Percentiles rank a stretch among this genome's conserved stretches.
Conservation (phyloP, 306 rosid species). For the Lagenaria siceraria region DNA sequence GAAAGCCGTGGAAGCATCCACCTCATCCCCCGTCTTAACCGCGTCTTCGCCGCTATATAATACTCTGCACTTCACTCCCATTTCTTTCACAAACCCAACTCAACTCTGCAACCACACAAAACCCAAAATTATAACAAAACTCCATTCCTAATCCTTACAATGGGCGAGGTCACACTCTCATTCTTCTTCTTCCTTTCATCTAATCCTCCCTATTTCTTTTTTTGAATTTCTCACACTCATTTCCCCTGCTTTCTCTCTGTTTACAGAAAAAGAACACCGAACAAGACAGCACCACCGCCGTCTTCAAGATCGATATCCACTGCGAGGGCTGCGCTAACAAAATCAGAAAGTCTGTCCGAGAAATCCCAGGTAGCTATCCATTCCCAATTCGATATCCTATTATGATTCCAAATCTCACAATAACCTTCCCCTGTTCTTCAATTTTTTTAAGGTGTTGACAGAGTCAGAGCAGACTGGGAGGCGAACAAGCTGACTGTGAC, state of each 20-base stretch:
- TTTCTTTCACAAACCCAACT: neutral
- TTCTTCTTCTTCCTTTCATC: neutral
- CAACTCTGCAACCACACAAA: neutral
- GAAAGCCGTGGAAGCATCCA: neutral
- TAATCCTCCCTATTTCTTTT: too few species aligned
- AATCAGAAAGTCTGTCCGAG: constrained; percentile 15
- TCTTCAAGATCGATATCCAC: constrained; percentile 49
- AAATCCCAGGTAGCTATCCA: constrained; percentile 22
- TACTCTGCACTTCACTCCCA: neutral
- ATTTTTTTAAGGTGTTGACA: constrained; percentile 30
- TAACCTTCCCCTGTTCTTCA: neutral
- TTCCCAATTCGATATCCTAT: neutral
- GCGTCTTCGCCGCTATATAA: neutral
- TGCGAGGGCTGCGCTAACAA: constrained; percentile 62
- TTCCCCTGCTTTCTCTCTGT: neutral
- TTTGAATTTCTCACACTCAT: neutral
- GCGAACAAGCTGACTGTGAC: constrained; percentile 44
- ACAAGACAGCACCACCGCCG: neutral
- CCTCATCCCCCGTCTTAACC: neutral
- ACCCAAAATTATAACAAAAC: neutral
- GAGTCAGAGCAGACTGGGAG: constrained; percentile 17
- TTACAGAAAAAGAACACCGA: constrained; percentile 34
- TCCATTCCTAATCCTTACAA: neutral
- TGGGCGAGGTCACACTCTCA: neutral
- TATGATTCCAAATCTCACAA: neutral